Evolutionary conservation across 2,329 filamentous ascomycete genomes (phyloP).

Genomic region (Apiospora kogelbergensis): DNA sequence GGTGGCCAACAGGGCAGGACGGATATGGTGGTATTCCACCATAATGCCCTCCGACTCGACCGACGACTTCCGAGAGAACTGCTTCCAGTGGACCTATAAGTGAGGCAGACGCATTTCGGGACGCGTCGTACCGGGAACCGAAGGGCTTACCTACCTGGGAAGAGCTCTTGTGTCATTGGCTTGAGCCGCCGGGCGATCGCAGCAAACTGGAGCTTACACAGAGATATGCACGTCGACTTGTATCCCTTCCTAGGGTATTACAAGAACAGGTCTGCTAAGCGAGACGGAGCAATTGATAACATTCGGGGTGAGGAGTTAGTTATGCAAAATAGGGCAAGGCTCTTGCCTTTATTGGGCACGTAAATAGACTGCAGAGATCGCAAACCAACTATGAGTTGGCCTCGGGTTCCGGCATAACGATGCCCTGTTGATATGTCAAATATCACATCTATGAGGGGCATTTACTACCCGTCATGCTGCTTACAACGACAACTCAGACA

Average conservation of each 20-base stretch:
- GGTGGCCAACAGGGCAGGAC: not conserved
- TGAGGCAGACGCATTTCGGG: conserved; percentile 7
- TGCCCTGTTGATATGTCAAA: not conserved
- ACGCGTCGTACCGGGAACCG: not conserved
- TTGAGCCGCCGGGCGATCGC: conserved; percentile 2
- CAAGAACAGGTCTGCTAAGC: not conserved
- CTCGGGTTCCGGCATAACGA: not conserved
- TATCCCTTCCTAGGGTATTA: not conserved
- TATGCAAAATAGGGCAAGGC: not conserved
- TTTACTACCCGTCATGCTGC: not conserved
- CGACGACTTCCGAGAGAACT: not conserved
- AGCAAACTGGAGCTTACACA: conserved; percentile 3
- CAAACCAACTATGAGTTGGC: not conserved
- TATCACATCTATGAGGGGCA: not conserved
- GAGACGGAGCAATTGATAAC: not conserved
- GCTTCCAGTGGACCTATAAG: not conserved
- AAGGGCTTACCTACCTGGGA: not conserved
- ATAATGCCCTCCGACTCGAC: not conserved
- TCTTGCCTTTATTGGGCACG: not conserved
- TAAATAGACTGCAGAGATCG: not conserved
- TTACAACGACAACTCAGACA: not conserved
- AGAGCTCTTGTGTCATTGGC: not conserved
- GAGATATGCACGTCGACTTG: not conserved
- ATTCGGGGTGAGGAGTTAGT: not conserved
- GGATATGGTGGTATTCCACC: not conserved